Conservation (phyloP, 2,329 filamentous ascomycete species). For the Aureobasidium lini region DNA sequence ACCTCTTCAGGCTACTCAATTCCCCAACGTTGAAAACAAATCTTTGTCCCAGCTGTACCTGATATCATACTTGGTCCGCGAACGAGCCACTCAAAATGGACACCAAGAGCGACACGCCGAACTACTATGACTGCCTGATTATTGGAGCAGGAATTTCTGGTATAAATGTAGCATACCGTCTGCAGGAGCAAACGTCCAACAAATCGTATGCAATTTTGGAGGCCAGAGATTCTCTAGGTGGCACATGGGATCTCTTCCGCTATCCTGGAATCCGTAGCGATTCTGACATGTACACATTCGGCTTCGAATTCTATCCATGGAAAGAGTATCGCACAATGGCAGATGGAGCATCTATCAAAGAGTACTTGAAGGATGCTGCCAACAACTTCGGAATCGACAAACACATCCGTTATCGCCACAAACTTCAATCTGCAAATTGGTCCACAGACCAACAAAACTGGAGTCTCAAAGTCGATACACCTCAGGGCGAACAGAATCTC, state of each 20-base stretch:
- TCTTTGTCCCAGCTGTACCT: too few relatives aligned
- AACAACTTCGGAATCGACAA: constrained; percentile 38
- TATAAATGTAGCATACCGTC: constrained; percentile 64
- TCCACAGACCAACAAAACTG: constrained; percentile 42
- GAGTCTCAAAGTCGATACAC: constrained; percentile 33
- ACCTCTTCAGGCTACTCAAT: too few relatives aligned
- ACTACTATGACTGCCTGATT: constrained; percentile 45
- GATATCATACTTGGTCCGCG: too few relatives aligned
- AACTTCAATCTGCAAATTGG: constrained; percentile 36
- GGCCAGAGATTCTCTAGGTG: constrained; percentile 57
- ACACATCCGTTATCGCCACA: constrained; percentile 38
- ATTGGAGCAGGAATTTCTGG: constrained; percentile 69
- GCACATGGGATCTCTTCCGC: constrained; percentile 72
- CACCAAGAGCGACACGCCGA: background rate
- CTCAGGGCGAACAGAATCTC: constrained; percentile 28
- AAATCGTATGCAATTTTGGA: constrained; percentile 61
- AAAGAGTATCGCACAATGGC: constrained; percentile 40
- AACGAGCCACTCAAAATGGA: background rate
- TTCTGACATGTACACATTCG: constrained; percentile 44
- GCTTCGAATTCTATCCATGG: constrained; percentile 66
- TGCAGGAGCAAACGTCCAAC: constrained; percentile 40
- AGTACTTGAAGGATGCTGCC: constrained; percentile 39
- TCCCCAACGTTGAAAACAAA: too few relatives aligned
- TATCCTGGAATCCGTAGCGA: constrained; percentile 56
- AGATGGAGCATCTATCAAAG: constrained; percentile 35